A percentile compares a stretch with the other conserved stretches of the same genome.
Evolutionary conservation across 2,329 filamentous ascomycete species (phyloP).

Genomic region (Aquanectria penicillioides): DNA sequence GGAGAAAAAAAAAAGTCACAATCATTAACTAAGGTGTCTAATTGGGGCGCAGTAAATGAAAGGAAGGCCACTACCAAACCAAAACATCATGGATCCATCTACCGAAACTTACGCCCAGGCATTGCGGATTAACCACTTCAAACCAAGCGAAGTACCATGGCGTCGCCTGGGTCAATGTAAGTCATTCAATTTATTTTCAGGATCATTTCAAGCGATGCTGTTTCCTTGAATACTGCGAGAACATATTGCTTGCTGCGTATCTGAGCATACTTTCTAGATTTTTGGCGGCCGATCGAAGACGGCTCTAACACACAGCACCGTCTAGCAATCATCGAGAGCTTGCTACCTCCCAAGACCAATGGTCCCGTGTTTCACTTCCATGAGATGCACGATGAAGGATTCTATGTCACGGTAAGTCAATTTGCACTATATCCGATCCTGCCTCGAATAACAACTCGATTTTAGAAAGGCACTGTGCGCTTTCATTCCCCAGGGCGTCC

Average conservation of each 20-base stretch:
- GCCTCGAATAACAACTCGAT: not conserved
- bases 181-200: not conserved
- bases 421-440: fast-evolving
- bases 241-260: not conserved
- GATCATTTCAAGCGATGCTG: not conserved
- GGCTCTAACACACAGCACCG: constrained; percentile 35
- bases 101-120: constrained; percentile 29
- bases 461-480: constrained; percentile 34
- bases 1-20: not conserved
- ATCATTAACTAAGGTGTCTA: not conserved
- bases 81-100: constrained; percentile 29
- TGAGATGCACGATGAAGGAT: constrained; percentile 37
- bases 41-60: not conserved
- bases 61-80: not conserved
- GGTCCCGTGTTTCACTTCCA: constrained; percentile 36
- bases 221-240: not conserved
- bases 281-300: constrained; percentile 33
- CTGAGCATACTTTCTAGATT: constrained; percentile 14
- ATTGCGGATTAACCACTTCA: constrained; percentile 34
- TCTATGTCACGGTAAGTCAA: constrained; percentile 30
- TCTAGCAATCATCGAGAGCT: constrained; percentile 31
- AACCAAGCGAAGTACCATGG: constrained; percentile 34
- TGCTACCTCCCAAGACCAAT: constrained; percentile 28
- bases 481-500: constrained; percentile 33
- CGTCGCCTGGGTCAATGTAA: constrained; percentile 34